These are phyloP conservation scores for Veloboletus limbatus DNA, from an alignment of 1,284 basidiomycete species.

Conservation along the genomic window DNA sequence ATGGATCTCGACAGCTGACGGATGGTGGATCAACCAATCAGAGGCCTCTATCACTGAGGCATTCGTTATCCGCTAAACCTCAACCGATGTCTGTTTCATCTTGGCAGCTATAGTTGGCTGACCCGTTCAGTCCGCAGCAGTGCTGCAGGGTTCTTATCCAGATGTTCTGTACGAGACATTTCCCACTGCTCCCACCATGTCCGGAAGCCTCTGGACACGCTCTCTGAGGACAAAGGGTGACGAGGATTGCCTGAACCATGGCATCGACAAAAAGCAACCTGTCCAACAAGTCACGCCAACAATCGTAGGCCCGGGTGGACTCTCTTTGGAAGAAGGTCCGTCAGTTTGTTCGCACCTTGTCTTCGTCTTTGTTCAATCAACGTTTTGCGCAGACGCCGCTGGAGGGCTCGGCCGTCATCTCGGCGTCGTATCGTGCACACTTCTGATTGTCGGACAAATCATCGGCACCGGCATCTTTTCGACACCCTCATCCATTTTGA, in stretches of 20 bases:
- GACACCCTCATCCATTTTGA: slow-evolving; percentile 56
- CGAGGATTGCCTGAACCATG: not conserved
- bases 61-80: too few relatives aligned
- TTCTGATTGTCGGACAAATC: slow-evolving; percentile 49
- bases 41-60: too few relatives aligned
- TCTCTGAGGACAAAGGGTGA: not conserved
- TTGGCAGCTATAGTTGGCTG: too few relatives aligned
- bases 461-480: slow-evolving; percentile 67
- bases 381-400: slow-evolving; percentile 34
- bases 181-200: slow-evolving; percentile 5
- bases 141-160: too few relatives aligned
- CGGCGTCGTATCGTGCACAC: slow-evolving; percentile 48
- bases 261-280: not conserved
- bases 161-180: too few relatives aligned
- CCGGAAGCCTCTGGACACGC: not conserved
- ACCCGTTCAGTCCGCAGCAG: too few relatives aligned
- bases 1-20: too few relatives aligned
- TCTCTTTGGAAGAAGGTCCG: slow-evolving; percentile 26
- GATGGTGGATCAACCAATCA: too few relatives aligned
- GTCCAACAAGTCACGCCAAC: not conserved
- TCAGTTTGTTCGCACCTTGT: not conserved
- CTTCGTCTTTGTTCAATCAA: not conserved
- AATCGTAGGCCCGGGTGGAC: slow-evolving; percentile 18
- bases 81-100: too few relatives aligned
- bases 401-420: slow-evolving; percentile 53